Evolutionary conservation across 2,329 filamentous ascomycete genomes (phyloP).

Genomic region (Hirsutella thompsonii): DNA sequence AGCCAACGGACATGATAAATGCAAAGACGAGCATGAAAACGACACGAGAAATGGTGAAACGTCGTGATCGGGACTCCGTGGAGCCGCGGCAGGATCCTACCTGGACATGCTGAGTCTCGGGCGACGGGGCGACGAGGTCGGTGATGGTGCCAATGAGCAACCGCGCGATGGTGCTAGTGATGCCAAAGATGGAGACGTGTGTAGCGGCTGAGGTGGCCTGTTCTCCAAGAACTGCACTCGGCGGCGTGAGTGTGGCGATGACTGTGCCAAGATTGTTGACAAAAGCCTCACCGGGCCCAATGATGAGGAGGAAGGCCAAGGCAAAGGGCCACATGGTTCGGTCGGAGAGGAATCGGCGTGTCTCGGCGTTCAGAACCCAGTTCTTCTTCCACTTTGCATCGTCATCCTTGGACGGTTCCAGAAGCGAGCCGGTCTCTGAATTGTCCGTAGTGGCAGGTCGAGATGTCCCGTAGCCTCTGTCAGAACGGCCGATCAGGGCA

Average conservation of each 20-base stretch:
- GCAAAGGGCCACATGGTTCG: constrained; percentile 95
- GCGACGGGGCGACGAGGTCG: constrained; percentile 67
- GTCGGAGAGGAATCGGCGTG: constrained; percentile 70
- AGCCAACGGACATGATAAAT: constrained; percentile 59
- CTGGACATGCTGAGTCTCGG: constrained; percentile 44
- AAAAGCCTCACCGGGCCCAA: constrained; percentile 92
- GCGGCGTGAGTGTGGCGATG: constrained; percentile 69
- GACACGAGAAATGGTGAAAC: constrained; percentile 61
- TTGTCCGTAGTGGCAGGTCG: constrained; percentile 31
- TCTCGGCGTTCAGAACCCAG: constrained; percentile 86
- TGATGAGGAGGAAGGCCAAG: constrained; percentile 80
- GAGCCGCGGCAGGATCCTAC: constrained; percentile 16
- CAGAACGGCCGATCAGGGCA: constrained; percentile 50
- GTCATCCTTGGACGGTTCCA: constrained; percentile 27
- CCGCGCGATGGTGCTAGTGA: constrained; percentile 82
- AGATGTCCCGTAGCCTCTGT: constrained; percentile 49
- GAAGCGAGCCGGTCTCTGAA: constrained; percentile 28
- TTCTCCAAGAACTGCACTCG: constrained; percentile 25
- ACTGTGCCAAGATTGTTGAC: constrained; percentile 96
- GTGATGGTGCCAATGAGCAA: constrained; percentile 83
- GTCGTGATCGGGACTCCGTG: constrained; percentile 12
- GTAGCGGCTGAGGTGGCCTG: constrained; percentile 56
- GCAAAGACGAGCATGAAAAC: constrained; percentile 67
- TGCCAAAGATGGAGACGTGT: constrained; percentile 83
- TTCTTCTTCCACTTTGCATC: constrained; percentile 61